Percentiles rank a stretch among this genome's conserved stretches.
Evolutionary conservation across 805 yeast species (phyloP).

Genomic region (Danielia oregonensis): DNA sequence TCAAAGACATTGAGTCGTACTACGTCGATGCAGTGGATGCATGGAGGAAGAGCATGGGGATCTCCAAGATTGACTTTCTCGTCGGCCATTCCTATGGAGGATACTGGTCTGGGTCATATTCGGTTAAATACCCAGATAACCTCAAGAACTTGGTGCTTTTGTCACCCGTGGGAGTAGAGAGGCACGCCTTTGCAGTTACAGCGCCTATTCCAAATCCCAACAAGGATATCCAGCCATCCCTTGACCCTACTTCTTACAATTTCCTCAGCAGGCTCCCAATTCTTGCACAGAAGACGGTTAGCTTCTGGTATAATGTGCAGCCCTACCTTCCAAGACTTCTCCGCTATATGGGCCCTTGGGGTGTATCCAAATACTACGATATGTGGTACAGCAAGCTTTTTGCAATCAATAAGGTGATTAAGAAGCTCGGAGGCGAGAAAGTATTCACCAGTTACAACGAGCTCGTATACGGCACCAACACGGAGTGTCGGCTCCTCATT

Average conservation of each 20-base stretch:
- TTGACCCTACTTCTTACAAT: constrained; percentile 41
- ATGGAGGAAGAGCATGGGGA: constrained; percentile 52
- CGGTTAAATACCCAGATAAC: constrained; percentile 52
- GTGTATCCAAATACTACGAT: constrained; percentile 31
- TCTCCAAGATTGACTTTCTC: constrained; percentile 54
- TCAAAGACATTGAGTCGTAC: constrained; percentile 48
- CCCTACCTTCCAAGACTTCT: constrained; percentile 48
- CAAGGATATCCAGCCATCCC: constrained; percentile 27
- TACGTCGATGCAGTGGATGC: constrained; percentile 57
- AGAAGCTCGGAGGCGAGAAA: constrained; percentile 26
- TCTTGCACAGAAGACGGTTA: constrained; percentile 25
- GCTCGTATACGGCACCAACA: constrained; percentile 34
- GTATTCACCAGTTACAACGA: constrained; percentile 26
- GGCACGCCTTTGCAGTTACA: constrained; percentile 58
- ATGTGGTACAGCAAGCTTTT: constrained; percentile 40
- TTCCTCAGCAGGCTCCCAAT: constrained; percentile 48
- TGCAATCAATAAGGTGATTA: constrained; percentile 36
- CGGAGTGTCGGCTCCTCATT: constrained; percentile 32
- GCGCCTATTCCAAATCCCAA: constrained; percentile 25
- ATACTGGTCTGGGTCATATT: constrained; percentile 62
- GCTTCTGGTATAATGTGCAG: constrained; percentile 37
- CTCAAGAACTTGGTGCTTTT: constrained; percentile 55
- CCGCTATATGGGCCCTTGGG: constrained; percentile 42
- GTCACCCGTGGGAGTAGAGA: constrained; percentile 78
- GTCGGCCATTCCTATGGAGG: constrained; percentile 83